Evolutionary conservation across 768 basidiomycete species (phyloP), one percentile per base, ranked within the genome.

Genomic region (Termitomyces sp.): DNA sequence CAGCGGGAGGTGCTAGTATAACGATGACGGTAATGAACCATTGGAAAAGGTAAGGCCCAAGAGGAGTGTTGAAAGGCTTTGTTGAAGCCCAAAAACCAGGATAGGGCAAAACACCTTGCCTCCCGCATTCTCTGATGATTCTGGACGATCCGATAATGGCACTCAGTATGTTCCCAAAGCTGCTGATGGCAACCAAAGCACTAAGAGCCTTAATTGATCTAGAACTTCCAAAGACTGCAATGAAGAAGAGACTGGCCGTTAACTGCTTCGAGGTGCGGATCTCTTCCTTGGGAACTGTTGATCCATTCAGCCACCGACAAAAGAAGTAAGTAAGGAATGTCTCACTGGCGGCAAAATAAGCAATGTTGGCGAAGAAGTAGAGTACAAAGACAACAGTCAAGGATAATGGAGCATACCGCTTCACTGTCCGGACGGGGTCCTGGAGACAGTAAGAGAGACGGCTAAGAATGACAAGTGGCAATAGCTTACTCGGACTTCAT

Each of bases 61-160:
- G 64, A 6, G 82, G 81, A 4, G 81, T 81, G 36, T 77, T 78
- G 63, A 82, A 82, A 1, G 81, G 81, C 37, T 71, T 69, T 2
- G 77, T 81, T 1, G 77, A 78, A 5, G 77, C 75, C 73, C 79
- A 83, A 66, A 82, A 75, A 29, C 65, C 64, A 3, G 81, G 74
- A 60, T 72, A 83, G 2, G 82, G 81, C 7, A 83, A 66, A n/a
- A 84, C 74, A 13, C 81, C 82, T 69, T 81, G 80, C 67, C 73
- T 71, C 55, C 73, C 73, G 48, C 76, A 73, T 65, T 82, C 79
- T 42, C 79, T 71, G 53, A 81, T 69, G 45, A 81, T 67, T 42
- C 79, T 73, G 5, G 78, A 72, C 37, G 77, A 71, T 0, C 59
- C 62, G 8, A 62, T 62, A 9, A 60, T 53, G 41, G 31, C 65